Conservation (phyloP, 108 stramenopile genomes). For the Cyclostephanos tholiformis region DNA sequence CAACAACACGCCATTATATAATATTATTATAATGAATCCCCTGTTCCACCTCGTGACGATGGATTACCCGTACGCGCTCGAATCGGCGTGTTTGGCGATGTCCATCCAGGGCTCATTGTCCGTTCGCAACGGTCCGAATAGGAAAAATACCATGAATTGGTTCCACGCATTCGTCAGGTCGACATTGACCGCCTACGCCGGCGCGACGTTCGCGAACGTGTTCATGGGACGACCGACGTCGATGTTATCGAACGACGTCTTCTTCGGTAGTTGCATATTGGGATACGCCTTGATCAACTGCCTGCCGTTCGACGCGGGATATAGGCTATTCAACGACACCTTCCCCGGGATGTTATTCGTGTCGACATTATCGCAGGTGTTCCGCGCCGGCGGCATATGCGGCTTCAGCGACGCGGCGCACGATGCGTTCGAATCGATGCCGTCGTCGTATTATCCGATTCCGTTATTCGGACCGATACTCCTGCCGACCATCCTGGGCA, state of each 20-base stretch:
- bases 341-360: conserved; percentile 54
- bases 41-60: neutral
- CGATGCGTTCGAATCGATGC: conserved; percentile 57
- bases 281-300: conserved; percentile 69
- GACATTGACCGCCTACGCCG: conserved; percentile 67
- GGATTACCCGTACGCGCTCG: conserved; percentile 1
- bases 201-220: conserved; percentile 66
- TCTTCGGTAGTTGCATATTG: conserved; percentile 56
- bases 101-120: conserved; percentile 58
- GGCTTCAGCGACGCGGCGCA: conserved; percentile 59
- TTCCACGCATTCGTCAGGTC: conserved; percentile 81
- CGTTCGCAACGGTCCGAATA: conserved; percentile 72
- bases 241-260: conserved; percentile 76
- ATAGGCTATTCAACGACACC: conserved; percentile 49
- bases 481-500: conserved; percentile 73
- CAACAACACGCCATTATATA: too few species aligned
- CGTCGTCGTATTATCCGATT: conserved; percentile 74
- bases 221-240: conserved; percentile 87
- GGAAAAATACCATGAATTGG: conserved; percentile 61
- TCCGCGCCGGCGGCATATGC: conserved; percentile 64
- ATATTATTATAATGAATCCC: neutral
- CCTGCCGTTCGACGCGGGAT: conserved; percentile 70
- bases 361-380: conserved; percentile 64
- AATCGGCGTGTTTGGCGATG: neutral
- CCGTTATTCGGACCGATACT: conserved; percentile 83